phyloP scores from a whole-genome alignment of 768 basidiomycete species.

The Asterophora lycoperdoides region DNA sequence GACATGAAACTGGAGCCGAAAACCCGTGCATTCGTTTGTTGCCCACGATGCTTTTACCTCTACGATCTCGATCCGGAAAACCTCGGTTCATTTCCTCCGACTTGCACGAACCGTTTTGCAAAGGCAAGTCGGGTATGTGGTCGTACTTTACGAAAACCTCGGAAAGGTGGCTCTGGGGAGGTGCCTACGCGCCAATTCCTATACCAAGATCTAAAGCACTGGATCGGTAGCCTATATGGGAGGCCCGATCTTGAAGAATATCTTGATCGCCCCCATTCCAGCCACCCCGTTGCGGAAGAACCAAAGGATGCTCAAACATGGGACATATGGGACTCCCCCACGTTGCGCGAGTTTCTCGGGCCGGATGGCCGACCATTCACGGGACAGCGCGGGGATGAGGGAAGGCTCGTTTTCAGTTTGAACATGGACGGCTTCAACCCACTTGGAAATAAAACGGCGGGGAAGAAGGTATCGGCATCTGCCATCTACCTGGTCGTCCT shows the following conservation, averaged over 20 bases:
- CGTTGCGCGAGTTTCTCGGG: neutral
- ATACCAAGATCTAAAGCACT: neutral
- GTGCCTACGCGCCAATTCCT: too few species aligned
- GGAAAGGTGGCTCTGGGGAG: too few species aligned
- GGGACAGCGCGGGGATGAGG: neutral
- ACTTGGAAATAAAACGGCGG: constrained; percentile 18
- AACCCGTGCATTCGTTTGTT: too few species aligned
- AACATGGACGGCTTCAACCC: constrained; percentile 27
- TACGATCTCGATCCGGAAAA: too few species aligned
- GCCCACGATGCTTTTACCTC: too few species aligned
- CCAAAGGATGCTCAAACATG: neutral
- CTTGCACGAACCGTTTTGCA: too few species aligned
- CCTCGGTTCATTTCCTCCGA: too few species aligned
- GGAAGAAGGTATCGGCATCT: constrained; percentile 26
- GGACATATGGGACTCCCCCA: constrained; percentile 1
- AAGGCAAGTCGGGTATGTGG: too few species aligned
- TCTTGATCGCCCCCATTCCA: neutral
- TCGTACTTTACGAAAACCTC: too few species aligned
- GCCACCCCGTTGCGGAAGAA: too few species aligned
- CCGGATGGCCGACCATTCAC: neutral
- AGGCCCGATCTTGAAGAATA: neutral
- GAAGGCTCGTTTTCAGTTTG: neutral
- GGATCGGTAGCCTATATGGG: constrained; percentile 1
- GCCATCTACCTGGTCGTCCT: constrained; percentile 31
- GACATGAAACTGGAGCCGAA: too few species aligned